A percentile compares a stretch with the other conserved stretches of the same genome.
phyloP scores from a whole-genome alignment of 2,329 filamentous ascomycete species.

The Chrysoporthe puriensis region DNA sequence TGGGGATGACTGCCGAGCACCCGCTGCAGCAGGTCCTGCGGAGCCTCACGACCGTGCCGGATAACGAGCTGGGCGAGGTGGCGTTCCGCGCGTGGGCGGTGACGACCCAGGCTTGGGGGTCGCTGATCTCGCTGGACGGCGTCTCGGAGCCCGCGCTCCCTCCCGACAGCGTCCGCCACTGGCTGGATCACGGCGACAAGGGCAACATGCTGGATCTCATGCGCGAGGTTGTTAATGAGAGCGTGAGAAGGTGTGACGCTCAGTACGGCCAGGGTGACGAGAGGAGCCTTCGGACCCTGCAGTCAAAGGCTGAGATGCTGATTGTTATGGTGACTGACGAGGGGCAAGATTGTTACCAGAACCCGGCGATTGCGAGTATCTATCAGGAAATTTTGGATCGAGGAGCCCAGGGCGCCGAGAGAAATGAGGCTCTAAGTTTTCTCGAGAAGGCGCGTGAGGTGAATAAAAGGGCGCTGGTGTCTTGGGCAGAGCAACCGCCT shows the following conservation, averaged over 20 bases:
- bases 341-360: background rate
- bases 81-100: constrained; percentile 18
- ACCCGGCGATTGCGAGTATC: background rate
- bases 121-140: background rate
- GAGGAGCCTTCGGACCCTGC: background rate
- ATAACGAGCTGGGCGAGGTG: constrained; percentile 15
- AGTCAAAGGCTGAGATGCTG: constrained; percentile 12
- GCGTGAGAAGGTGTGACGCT: background rate
- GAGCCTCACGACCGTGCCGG: constrained; percentile 2
- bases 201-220: constrained; percentile 15
- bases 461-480: background rate
- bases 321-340: background rate
- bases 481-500: background rate
- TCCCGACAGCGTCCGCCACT: background rate
- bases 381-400: constrained; percentile 7
- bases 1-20: background rate
- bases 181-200: constrained; percentile 12
- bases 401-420: background rate
- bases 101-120: constrained; percentile 12
- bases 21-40: constrained; percentile 15
- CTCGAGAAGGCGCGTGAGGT: background rate
- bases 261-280: constrained; percentile 1
- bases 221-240: background rate
- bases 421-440: background rate
- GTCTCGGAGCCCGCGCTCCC: background rate